Evolutionary conservation across 2,329 filamentous ascomycete species (phyloP).

Genomic region (Hansfordia pulvinata): DNA sequence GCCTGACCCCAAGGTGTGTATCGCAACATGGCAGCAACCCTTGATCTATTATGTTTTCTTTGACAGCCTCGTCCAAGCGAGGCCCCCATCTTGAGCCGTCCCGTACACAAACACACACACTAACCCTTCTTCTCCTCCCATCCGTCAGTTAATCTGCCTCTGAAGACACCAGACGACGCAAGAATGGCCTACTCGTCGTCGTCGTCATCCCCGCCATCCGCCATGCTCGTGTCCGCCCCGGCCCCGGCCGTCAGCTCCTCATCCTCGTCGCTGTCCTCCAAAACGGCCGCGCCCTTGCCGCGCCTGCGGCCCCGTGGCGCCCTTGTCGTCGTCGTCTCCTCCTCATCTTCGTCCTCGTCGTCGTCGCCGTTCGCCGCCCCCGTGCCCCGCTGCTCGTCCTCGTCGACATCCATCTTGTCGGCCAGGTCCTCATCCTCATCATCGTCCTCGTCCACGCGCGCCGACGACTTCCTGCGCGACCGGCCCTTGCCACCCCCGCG

Average conservation of each 20-base stretch:
- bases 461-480: slow-evolving; percentile 11
- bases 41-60: no score
- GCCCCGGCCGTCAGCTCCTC: slow-evolving; percentile 24
- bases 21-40: no score
- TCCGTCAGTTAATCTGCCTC: no score
- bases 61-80: no score
- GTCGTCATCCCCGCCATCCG: slow-evolving; percentile 18
- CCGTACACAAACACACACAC: no score
- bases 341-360: slow-evolving; percentile 38
- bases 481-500: slow-evolving; percentile 5
- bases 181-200: slow-evolving; percentile 15
- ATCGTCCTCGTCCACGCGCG: slow-evolving; percentile 15
- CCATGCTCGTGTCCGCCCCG: slow-evolving; percentile 17
- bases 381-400: no score
- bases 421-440: slow-evolving; percentile 20
- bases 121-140: no score
- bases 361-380: slow-evolving; percentile 25
- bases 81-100: no score
- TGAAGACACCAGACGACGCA: no score
- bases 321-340: slow-evolving; percentile 22
- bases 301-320: slow-evolving; percentile 31
- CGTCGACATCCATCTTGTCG: slow-evolving; percentile 41
- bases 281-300: slow-evolving; percentile 36
- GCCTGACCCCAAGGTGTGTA: no score
- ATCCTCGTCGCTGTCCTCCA: slow-evolving; percentile 41